phyloP scores from a whole-genome alignment of 371 early-diverging fungal species.

The Lichtheimia corymbifera region DNA sequence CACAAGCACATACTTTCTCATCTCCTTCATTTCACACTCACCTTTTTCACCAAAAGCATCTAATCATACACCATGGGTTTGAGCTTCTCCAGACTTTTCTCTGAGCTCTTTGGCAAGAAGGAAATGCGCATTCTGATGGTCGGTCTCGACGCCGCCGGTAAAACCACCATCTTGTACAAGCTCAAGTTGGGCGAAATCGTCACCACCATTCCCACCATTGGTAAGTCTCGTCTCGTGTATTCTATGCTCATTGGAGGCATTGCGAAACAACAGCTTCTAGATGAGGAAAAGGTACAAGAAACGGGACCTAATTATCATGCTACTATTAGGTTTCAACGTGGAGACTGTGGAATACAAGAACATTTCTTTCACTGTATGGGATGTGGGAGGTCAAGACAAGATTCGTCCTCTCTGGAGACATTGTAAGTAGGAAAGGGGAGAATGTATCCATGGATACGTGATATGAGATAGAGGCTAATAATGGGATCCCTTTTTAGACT shows the following conservation, averaged over 20 bases:
- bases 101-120: conserved; percentile 72
- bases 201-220: conserved; percentile 92
- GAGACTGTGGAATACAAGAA: conserved; percentile 97
- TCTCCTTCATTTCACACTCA: neutral
- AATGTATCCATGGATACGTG: neutral
- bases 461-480: neutral
- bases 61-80: conserved; percentile 38
- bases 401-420: conserved; percentile 60
- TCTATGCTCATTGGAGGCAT: neutral
- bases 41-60: neutral
- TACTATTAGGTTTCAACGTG: conserved; percentile 78
- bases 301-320: neutral
- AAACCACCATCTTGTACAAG: conserved; percentile 96
- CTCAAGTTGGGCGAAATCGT: conserved; percentile 91
- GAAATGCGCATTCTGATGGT: conserved; percentile 97
- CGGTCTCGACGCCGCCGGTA: conserved; percentile 98
- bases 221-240: conserved; percentile 22
- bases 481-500: conserved; percentile 67
- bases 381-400: conserved; percentile 84
- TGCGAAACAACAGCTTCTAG: neutral
- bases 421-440: conserved; percentile 31
- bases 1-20: conserved; percentile 1
- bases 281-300: too few species aligned
- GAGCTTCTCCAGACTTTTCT: conserved; percentile 45
- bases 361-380: conserved; percentile 97